Conservation (phyloP, 106 monocot genomes). For the Dendrobium nobile region DNA sequence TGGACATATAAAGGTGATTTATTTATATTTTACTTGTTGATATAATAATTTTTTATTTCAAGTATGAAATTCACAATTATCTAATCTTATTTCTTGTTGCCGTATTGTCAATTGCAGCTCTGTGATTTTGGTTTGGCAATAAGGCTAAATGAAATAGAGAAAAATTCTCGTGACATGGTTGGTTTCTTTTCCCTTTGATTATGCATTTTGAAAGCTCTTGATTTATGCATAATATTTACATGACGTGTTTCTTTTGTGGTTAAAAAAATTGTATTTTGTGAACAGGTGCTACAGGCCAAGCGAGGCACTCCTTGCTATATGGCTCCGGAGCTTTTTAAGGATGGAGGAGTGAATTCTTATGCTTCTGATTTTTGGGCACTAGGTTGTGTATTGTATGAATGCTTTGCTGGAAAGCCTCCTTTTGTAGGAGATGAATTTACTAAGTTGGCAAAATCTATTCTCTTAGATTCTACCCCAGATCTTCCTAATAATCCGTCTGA, state of each 20-base stretch:
- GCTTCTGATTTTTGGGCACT: slow-evolving; percentile 99
- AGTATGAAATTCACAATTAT: not conserved
- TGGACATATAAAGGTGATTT: slow-evolving; percentile 78
- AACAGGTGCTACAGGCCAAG: slow-evolving; percentile 54
- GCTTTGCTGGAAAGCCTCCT: slow-evolving; percentile 82
- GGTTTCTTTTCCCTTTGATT: slow-evolving; percentile 10
- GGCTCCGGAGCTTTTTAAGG: slow-evolving; percentile 98
- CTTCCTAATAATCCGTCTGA: slow-evolving; percentile 63
- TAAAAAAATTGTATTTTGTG: not conserved
- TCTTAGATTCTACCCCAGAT: slow-evolving; percentile 73
- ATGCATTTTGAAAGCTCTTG: not conserved
- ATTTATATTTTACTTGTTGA: not conserved
- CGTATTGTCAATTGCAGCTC: slow-evolving; percentile 43
- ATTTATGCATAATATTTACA: slow-evolving; percentile 1
- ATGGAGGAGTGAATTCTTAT: slow-evolving; percentile 91
- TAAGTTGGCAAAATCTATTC: slow-evolving; percentile 78
- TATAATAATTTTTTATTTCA: not conserved
- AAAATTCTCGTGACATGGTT: slow-evolving; percentile 53
- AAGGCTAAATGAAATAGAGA: slow-evolving; percentile 58
- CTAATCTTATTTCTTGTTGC: not conserved
- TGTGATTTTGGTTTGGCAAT: slow-evolving; percentile 95
- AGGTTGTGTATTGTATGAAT: slow-evolving; percentile 93
- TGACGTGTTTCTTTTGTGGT: slow-evolving; percentile 7
- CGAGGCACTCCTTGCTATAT: slow-evolving; percentile 97
- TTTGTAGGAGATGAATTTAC: slow-evolving; percentile 80